Evolutionary conservation across 805 yeast genomes (phyloP).

Genomic region (Metschnikowia colocasiae): DNA sequence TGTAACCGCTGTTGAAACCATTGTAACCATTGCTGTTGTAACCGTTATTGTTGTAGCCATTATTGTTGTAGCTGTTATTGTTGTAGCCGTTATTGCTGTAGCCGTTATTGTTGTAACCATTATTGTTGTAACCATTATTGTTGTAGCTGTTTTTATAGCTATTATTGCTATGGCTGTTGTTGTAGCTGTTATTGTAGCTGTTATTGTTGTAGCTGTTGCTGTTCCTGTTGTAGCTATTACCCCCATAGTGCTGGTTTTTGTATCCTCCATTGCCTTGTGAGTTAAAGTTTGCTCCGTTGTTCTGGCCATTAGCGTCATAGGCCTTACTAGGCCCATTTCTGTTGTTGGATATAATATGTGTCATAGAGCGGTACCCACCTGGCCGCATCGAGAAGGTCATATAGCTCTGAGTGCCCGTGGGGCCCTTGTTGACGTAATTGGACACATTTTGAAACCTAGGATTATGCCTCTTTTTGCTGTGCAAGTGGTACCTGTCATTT

Average conservation of each 20-base stretch:
- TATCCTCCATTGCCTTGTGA: neutral
- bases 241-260: slow-evolving; percentile 3
- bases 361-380: slow-evolving; percentile 38
- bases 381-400: slow-evolving; percentile 31
- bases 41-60: neutral
- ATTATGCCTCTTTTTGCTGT: slow-evolving; percentile 37
- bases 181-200: neutral
- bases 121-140: neutral
- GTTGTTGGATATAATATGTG: slow-evolving; percentile 8
- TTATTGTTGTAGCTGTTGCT: slow-evolving; percentile 2
- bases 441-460: slow-evolving; percentile 16
- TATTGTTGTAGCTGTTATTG: slow-evolving; percentile 1
- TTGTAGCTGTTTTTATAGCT: neutral
- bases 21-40: neutral
- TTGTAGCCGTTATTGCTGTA: slow-evolving; percentile 1
- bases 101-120: neutral
- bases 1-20: neutral
- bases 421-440: slow-evolving; percentile 40
- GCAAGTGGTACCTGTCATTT: slow-evolving; percentile 63
- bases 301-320: too few species aligned
- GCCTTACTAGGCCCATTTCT: slow-evolving; percentile 8
- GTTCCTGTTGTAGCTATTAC: slow-evolving; percentile 5
- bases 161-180: neutral
- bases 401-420: slow-evolving; percentile 33
- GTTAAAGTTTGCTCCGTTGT: slow-evolving; percentile 8